Conservation (phyloP, 805 yeast genomes). For the Blastobotrys chiropterorum region DNA sequence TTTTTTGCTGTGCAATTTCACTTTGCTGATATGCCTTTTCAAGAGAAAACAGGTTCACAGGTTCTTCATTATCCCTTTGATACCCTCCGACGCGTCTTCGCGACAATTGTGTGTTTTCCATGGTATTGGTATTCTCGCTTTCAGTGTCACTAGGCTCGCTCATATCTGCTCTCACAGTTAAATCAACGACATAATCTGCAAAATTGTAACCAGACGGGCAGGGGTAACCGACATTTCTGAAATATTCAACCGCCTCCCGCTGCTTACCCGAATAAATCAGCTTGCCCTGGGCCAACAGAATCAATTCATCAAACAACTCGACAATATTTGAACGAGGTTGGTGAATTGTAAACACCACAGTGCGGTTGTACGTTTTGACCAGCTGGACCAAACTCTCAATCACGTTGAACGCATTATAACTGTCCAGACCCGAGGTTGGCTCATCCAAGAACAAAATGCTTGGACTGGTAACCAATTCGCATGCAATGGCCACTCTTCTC, state of each 20-base stretch:
- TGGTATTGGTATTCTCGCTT: neutral
- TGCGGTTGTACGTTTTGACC: conserved; percentile 75
- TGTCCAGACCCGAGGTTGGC: conserved; percentile 93
- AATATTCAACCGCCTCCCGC: conserved; percentile 66
- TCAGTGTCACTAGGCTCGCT: neutral
- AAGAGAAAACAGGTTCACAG: conserved; percentile 23
- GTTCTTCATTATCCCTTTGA: neutral
- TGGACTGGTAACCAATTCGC: conserved; percentile 87
- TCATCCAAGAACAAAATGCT: conserved; percentile 79
- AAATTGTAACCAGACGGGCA: conserved; percentile 90
- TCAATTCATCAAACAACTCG: conserved; percentile 75
- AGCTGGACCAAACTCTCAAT: conserved; percentile 76
- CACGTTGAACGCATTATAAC: conserved; percentile 89
- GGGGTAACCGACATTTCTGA: conserved; percentile 63
- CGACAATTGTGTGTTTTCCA: conserved; percentile 9
- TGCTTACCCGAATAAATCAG: conserved; percentile 85
- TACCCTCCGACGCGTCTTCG: conserved; percentile 1
- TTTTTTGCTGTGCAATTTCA: conserved; percentile 19
- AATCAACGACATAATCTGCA: conserved; percentile 89
- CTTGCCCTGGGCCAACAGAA: conserved; percentile 78
- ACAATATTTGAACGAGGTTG: conserved; percentile 97
- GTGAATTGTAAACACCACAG: conserved; percentile 89
- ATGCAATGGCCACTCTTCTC: conserved; percentile 86
- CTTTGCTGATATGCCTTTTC: conserved; percentile 27
- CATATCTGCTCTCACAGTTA: conserved; percentile 56